Base-by-base conservation (phyloP, 371 early-diverging fungal genomes). In the Haplosporangium sp. region DNA sequence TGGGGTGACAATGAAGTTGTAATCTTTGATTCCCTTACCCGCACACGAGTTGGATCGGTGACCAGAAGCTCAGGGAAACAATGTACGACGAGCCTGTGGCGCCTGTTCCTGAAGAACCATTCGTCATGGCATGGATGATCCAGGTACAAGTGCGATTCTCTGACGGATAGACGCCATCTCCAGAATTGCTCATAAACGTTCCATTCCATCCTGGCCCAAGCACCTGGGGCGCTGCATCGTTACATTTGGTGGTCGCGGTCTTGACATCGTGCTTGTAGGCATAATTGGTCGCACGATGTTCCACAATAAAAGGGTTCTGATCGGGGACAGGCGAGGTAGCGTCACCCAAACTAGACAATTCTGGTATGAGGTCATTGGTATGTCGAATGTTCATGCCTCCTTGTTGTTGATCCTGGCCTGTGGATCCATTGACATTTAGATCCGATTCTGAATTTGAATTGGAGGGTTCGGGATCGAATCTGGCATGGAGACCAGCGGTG, bases 41-140 rank as follows among this genome's bases (percentile, higher is more conserved):
- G 23, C 80, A 79, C 9, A 73, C 66, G 9, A 79, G 68, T 48
- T 62, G 62, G 46, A 79, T 58, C 4, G 51, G 53, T 6, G 56
- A 56, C 53, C 63, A 57, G 38, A 79, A 79, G 14, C 23, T 55
- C 46, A 79, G 36, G 6, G 29, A 18, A 23, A 79, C 37, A 14
- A 79, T 65, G 14, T 64, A 60, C 3, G 61, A 52, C 29, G 68
- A 62, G 10, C 40, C 29, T 12, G 63, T 48, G 2, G 61, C 10
- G 40, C 20, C 29, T 12, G 55, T 52, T 12, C 29, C 53, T n/a
- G 41, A 48, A 13, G 67, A 23, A 20, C n/a, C 29, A 12, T 16
- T 58, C 5, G 48, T 38, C 5, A 40, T 12, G 20, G 66, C 62
- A 5, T 59, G 58, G 14, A 79, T 62, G 18, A 29, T 73, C 80